Evolutionary conservation across 164 flowering plant species (phyloP), one percentile per base, ranked within the genome.

Genomic region (Piper betle): DNA sequence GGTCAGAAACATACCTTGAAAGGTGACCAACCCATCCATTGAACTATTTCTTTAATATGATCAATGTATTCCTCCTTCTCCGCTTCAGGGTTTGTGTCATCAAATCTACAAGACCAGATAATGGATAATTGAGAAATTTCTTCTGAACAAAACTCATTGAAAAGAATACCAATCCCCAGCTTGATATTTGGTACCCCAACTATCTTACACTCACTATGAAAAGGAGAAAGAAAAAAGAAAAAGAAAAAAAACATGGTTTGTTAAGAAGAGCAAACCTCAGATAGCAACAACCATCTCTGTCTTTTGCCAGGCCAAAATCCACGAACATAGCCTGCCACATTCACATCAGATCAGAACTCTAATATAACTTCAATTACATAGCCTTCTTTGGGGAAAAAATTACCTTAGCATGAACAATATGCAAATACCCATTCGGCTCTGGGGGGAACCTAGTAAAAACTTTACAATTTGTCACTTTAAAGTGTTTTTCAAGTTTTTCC

Each of bases 321-420:
- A 94, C 82, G 80, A 88, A 94, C 96, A 94, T 79, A 60, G 99
- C 99, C 99, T 93, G 82, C 42, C 59, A 19, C 68, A 58, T 55
- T 39, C 43, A 4, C 12, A 59, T 13, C 39, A 64, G 58, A 65
- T 59, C 25, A 66, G 16, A 43, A 11, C 43, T 55, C 48, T 3
- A 41, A 62, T 37, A 18, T 6, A 55, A 25, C 13, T 33, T 6
- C 54, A n/a, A 39, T 37, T 57, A 4, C 6, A 43, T 58, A 56
- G 38, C 19, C 12, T 1, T 13, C 57, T 19, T 52, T 25, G 33
- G 18, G 41, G 48, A 54, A 57, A 39, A 8, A 48, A 33, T 43
- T 74, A 87, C 99, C 97, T 94, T 94, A n/a, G 99, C 99, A 78
- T 94, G 99, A 65, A 97, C 99, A 68, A 94, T 94, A 74, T 94